Evolutionary conservation across 1,139 yeast genomes (phyloP).

Genomic region (Kodamaea derodonti): DNA sequence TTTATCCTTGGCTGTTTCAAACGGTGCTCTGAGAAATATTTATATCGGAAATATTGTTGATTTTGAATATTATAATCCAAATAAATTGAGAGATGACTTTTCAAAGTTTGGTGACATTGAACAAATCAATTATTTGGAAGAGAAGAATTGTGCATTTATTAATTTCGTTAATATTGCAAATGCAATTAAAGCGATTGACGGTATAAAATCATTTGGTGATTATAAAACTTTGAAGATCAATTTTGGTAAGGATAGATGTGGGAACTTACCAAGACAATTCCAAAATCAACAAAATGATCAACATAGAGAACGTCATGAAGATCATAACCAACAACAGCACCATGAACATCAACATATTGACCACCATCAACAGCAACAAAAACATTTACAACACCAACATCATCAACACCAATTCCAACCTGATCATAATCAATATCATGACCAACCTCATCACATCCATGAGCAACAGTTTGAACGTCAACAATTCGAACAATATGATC

Average conservation of each 20-base stretch:
- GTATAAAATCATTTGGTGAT: conserved; percentile 43
- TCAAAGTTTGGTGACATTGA: conserved; percentile 78
- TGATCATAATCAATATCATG: not conserved
- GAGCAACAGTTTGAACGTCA: not conserved
- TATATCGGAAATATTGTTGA: conserved; percentile 68
- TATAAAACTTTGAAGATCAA: conserved; percentile 49
- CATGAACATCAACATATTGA: not conserved
- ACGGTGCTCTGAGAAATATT: conserved; percentile 89
- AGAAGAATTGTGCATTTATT: conserved; percentile 77
- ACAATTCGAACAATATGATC: not conserved
- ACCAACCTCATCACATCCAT: not conserved
- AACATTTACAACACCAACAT: not conserved
- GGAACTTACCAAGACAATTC: conserved; percentile 65
- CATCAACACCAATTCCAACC: not conserved
- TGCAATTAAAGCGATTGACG: conserved; percentile 77
- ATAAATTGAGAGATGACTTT: conserved; percentile 61
- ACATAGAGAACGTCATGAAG: not conserved
- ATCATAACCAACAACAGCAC: not conserved
- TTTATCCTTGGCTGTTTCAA: conserved; percentile 80
- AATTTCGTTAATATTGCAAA: conserved; percentile 78
- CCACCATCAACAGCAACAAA: not conserved
- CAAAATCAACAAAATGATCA: conserved; percentile 12
- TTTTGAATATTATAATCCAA: conserved; percentile 49
- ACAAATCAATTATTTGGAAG: conserved; percentile 71
- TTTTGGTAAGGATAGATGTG: conserved; percentile 92